Conservation (phyloP, 768 basidiomycete genomes). For the Suillus hirtellus region DNA sequence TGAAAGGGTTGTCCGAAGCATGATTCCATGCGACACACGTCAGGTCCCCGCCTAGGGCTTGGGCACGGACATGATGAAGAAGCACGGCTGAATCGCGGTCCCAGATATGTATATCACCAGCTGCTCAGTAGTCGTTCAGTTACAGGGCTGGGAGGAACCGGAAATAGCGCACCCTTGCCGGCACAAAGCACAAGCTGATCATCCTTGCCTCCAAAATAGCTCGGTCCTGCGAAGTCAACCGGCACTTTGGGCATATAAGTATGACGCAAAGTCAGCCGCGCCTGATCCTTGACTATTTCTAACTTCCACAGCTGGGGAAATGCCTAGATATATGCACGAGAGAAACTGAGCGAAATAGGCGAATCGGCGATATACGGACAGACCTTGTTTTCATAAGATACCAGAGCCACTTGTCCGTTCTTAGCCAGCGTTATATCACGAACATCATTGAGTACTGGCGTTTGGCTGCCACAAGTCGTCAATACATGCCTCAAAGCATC, state of each 20-base stretch:
- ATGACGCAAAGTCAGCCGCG: constrained; percentile 46
- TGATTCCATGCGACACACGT: constrained; percentile 78
- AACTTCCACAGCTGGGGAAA: constrained; percentile 72
- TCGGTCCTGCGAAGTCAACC: constrained; percentile 72
- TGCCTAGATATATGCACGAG: constrained; percentile 38
- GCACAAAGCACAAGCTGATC: constrained; percentile 76
- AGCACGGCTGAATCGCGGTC: constrained; percentile 71
- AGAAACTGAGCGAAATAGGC: background rate
- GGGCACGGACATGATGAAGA: constrained; percentile 62
- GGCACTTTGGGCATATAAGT: constrained; percentile 69
- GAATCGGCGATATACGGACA: constrained; percentile 7
- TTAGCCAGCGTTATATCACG: constrained; percentile 67
- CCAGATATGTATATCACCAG: constrained; percentile 79
- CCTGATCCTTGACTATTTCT: constrained; percentile 53
- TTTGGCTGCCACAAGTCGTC: constrained; percentile 46
- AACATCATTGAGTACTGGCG: constrained; percentile 72
- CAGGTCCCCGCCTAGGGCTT: constrained; percentile 56
- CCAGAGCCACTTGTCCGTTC: constrained; percentile 60
- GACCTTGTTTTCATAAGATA: constrained; percentile 76
- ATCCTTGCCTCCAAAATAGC: constrained; percentile 73
- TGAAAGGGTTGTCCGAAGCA: constrained; percentile 57
- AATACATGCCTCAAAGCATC: constrained; percentile 13
- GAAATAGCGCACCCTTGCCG: constrained; percentile 52
- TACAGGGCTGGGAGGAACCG: background rate
- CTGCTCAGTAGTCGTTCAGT: constrained; percentile 32